A percentile compares a stretch with the other conserved stretches of the same genome.
Conservation (phyloP, 768 basidiomycete genomes). For the Macrocybe gigantea region DNA sequence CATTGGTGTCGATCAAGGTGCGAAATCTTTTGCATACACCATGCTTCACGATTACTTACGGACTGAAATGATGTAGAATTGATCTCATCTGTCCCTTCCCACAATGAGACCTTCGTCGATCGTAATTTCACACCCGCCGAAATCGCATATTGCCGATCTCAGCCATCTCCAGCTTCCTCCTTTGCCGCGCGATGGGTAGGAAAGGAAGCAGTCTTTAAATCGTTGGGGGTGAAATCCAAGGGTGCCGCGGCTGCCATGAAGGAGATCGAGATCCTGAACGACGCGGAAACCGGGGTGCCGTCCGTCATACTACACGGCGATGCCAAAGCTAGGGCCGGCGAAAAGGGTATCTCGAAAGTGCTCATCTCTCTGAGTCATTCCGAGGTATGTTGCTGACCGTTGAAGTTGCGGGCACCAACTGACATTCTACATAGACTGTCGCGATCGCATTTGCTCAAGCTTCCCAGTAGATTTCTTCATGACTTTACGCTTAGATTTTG, state of each 20-base stretch:
- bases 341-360: constrained; percentile 68
- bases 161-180: constrained; percentile 83
- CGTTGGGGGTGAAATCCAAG: constrained; percentile 81
- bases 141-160: constrained; percentile 77
- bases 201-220: constrained; percentile 97
- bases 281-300: constrained; percentile 68
- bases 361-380: constrained; percentile 90
- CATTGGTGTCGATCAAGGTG: constrained; percentile 88
- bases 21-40: constrained; percentile 10
- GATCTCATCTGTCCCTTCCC: constrained; percentile 87
- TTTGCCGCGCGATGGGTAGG: constrained; percentile 97
- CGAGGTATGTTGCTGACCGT: constrained; percentile 40
- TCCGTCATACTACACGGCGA: constrained; percentile 74
- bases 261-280: constrained; percentile 92
- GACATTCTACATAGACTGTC: constrained; percentile 47
- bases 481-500: not conserved
- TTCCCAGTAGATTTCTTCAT: constrained; percentile 25
- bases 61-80: constrained; percentile 48
- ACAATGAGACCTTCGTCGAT: constrained; percentile 78
- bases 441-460: constrained; percentile 89
- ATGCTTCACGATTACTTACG: not conserved
- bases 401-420: not conserved
- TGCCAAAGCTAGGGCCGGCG: constrained; percentile 65
- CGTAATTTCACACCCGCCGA: constrained; percentile 94
- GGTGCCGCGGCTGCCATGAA: constrained; percentile 95